Conservation (phyloP, 495 filamentous ascomycete genomes). For the Aspergillus asperescens region DNA sequence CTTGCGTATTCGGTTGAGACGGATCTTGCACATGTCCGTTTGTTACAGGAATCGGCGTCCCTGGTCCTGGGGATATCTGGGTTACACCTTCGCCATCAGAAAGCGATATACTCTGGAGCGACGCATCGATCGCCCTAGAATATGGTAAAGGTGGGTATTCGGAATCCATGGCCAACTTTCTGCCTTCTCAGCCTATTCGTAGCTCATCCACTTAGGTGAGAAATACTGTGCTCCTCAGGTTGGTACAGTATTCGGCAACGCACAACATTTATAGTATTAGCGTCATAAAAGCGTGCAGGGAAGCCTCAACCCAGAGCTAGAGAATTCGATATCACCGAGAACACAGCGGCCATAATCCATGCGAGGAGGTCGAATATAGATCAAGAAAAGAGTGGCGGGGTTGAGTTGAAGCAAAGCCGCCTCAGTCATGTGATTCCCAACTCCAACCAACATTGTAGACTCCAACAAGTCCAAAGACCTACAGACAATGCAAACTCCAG, state of each 20-base stretch:
- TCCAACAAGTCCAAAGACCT: too few relatives aligned
- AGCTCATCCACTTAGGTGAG: neutral
- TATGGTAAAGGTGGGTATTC: conserved; percentile 13
- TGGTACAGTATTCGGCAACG: neutral
- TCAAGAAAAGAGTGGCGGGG: too few relatives aligned
- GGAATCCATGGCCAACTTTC: conserved; percentile 5
- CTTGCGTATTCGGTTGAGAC: conserved; percentile 5
- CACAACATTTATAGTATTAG: neutral
- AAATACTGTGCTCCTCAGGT: neutral
- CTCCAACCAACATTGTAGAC: too few relatives aligned
- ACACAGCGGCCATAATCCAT: too few relatives aligned
- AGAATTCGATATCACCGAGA: neutral
- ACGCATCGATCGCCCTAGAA: neutral
- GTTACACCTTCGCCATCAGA: neutral
- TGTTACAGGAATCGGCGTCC: neutral
- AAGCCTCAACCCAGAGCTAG: neutral
- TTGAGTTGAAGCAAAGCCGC: too few relatives aligned
- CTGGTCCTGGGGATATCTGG: neutral
- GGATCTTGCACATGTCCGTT: neutral
- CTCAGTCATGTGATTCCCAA: too few relatives aligned
- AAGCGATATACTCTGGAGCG: neutral
- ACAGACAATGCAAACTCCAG: too few relatives aligned
- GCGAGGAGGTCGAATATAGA: too few relatives aligned
- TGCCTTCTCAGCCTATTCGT: neutral
- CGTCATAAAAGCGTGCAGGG: neutral